Conservation (phyloP, 768 basidiomycete genomes). For the Mycena amicta region DNA sequence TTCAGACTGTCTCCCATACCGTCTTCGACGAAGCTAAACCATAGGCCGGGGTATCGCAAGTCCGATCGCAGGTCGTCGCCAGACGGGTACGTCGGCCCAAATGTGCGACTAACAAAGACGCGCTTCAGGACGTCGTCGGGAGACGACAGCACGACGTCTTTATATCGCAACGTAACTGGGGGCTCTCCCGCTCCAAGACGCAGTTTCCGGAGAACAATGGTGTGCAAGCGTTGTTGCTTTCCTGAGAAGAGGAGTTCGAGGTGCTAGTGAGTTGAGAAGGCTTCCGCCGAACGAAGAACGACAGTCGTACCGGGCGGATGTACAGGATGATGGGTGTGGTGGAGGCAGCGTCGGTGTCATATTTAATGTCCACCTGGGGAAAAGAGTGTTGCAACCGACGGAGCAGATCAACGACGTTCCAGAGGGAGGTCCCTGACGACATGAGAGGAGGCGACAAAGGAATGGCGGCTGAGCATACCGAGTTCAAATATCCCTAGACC, state of each 20-base stretch:
- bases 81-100: slow-evolving; percentile 79
- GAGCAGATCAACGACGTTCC: slow-evolving; percentile 73
- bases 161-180: slow-evolving; percentile 69
- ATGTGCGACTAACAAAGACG: slow-evolving; percentile 67
- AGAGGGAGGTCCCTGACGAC: slow-evolving; percentile 68
- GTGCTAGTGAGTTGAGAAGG: slow-evolving; percentile 36
- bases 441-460: not conserved
- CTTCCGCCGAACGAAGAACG: not conserved
- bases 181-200: slow-evolving; percentile 58
- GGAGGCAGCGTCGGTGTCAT: slow-evolving; percentile 69
- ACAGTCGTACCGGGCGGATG: slow-evolving; percentile 52
- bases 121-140: slow-evolving; percentile 61
- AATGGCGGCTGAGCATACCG: slow-evolving; percentile 39
- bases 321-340: slow-evolving; percentile 78
- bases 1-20: slow-evolving; percentile 56
- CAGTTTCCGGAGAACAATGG: slow-evolving; percentile 71
- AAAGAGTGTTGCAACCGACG: slow-evolving; percentile 67
- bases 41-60: slow-evolving; percentile 78
- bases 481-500: slow-evolving; percentile 82
- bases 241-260: slow-evolving; percentile 86
- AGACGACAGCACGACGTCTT: slow-evolving; percentile 63
- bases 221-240: slow-evolving; percentile 76
- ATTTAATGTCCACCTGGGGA: slow-evolving; percentile 84
- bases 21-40: slow-evolving; percentile 86
- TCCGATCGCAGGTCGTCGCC: slow-evolving; percentile 50